Evolutionary conservation across 306 rosid genomes (phyloP), one percentile per base, ranked within the genome.

Genomic region (Citrullus mucosospermus): DNA sequence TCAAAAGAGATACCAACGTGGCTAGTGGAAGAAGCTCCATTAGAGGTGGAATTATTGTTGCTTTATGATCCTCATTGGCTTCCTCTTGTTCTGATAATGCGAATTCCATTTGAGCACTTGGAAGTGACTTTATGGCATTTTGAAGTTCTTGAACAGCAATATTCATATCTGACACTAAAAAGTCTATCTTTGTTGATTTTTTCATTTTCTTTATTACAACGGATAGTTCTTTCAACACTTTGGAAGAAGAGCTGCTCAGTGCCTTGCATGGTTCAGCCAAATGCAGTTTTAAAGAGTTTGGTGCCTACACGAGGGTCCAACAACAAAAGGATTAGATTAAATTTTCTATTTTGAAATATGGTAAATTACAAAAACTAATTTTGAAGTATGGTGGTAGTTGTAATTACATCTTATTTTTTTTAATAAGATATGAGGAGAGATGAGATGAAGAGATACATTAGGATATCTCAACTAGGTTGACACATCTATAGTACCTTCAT

Each of bases 151-250:
- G 81, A 6, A 90, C 87, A 2, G 83, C 82, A 76, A 10, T 69
- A 73, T 89, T 95, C 97, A 92, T 92, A 67, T 89, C 86, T 22
- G 53, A 81, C 22, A 86, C 81, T 57, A 86, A 65, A 57, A 80
- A 53, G 56, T 86, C 85, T n/a, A 86, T 71, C 53, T 79, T 75
- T 0, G 86, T 78, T 74, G 99, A 92, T 79, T 87, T 95, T 86
- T 25, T 87, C 99, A 89, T 89, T 4, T 81, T 84, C 82, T 53
- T 89, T 11, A 84, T 82, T 6, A 78, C 84, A 61, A 4, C 63
- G 9, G 87, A 92, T 38, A 95, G 61, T 81, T 92, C 97, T 71
- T 85, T 86, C 60, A 95, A 44, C 9, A 95, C 91, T 63, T 66
- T 80, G 0, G 84, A 88, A 54, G 85, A 80, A 10, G 73, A 83